Evolutionary conservation across 805 yeast species (phyloP).

Genomic region (Yamadazyma philogaea): DNA sequence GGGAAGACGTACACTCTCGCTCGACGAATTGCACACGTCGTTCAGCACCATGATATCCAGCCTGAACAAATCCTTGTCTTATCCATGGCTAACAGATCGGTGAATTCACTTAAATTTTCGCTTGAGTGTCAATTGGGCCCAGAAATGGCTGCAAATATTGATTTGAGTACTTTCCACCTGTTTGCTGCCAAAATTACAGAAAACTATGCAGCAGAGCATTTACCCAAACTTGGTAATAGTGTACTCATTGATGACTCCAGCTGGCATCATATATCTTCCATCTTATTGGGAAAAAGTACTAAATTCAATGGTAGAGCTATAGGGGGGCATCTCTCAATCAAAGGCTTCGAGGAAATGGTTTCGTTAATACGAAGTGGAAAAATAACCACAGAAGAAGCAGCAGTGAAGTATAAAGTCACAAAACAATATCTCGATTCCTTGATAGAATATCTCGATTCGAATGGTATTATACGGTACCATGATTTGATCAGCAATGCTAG

Average conservation of each 20-base stretch:
- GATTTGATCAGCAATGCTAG: constrained; percentile 35
- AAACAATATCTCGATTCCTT: constrained; percentile 26
- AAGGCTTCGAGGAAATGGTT: constrained; percentile 24
- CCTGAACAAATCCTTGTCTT: constrained; percentile 60
- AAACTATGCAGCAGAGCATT: constrained; percentile 25
- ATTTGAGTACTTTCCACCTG: constrained; percentile 61
- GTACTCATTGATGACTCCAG: constrained; percentile 52
- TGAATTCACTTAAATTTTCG: constrained; percentile 42
- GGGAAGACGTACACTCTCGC: constrained; percentile 67
- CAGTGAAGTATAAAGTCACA: constrained; percentile 21
- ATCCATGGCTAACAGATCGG: constrained; percentile 69
- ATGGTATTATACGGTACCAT: constrained; percentile 34
- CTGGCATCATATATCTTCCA: constrained; percentile 39
- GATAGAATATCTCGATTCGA: constrained; percentile 26
- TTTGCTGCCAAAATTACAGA: constrained; percentile 51
- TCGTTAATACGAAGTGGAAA: constrained; percentile 22
- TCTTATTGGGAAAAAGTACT: constrained; percentile 37
- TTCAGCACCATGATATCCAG: constrained; percentile 31
- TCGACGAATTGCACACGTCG: constrained; percentile 47
- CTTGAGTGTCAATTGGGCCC: constrained; percentile 31
- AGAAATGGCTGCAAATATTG: constrained; percentile 30
- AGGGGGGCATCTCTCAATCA: constrained; percentile 22
- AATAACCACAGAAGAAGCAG: constrained; percentile 21
- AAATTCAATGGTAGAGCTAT: constrained; percentile 22
- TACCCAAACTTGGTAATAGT: constrained; percentile 14